Evolutionary conservation across 805 yeast genomes (phyloP).

Genomic region (Candida maltosa): DNA sequence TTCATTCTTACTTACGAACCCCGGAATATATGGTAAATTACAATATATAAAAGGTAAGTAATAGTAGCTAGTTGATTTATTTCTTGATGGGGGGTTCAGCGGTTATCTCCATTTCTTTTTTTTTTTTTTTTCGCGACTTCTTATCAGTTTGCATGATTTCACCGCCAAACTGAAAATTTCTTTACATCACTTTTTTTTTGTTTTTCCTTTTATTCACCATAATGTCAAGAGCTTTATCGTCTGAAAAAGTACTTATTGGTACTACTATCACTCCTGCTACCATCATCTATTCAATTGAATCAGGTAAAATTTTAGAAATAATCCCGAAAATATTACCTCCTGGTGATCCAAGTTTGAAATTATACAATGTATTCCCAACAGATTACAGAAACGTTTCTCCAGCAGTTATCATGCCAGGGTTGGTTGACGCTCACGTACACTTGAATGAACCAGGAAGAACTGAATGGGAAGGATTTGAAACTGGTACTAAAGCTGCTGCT

Average conservation of each 20-base stretch:
- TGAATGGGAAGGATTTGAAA: constrained; percentile 98
- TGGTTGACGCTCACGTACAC: constrained; percentile 93
- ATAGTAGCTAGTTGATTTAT: too few relatives aligned
- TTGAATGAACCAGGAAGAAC: constrained; percentile 97
- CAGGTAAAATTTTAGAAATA: constrained; percentile 57
- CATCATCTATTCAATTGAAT: constrained; percentile 50
- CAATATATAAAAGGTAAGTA: too few relatives aligned
- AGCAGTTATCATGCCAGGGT: constrained; percentile 74
- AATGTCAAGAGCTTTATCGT: constrained; percentile 64
- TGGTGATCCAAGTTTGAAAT: constrained; percentile 36
- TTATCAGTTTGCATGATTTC: neutral
- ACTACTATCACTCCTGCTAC: constrained; percentile 56
- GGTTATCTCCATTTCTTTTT: neutral
- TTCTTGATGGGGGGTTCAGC: too few relatives aligned
- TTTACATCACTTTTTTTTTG: too few relatives aligned
- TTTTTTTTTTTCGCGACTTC: neutral
- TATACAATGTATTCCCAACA: constrained; percentile 40
- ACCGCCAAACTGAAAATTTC: neutral
- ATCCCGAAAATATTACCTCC: constrained; percentile 26
- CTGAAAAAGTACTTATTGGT: constrained; percentile 53
- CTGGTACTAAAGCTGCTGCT: constrained; percentile 93
- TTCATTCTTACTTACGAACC: too few relatives aligned
- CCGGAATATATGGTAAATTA: too few relatives aligned
- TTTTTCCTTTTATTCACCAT: constrained; percentile 1
- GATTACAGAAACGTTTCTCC: constrained; percentile 59